Base-by-base conservation (phyloP, 257 asterid species). In the Jacaranda copaia region DNA sequence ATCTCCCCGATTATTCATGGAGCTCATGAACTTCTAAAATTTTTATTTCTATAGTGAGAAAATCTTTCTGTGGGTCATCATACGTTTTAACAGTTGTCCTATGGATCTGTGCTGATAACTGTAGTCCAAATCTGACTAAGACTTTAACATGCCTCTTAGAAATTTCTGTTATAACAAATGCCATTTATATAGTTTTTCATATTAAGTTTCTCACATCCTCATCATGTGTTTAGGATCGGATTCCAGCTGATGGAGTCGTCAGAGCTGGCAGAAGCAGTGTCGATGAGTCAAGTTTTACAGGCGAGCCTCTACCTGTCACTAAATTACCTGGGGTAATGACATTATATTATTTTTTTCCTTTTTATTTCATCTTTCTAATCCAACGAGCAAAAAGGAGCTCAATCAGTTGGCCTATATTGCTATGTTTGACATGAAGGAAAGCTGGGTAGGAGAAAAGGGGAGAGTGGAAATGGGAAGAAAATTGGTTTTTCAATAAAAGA, bases 221-320 rank as follows among this genome's bases (percentile, higher is more conserved):
- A n/a, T 53, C 72, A 45, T 75, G 52, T 69, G 76, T 77, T 80
- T 80, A 96, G 99, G 99, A 96, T 78, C 96, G 99, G 65, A 88
- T 96, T 80, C 98, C 99, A 32, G 99, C 99, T 77, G 99, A 96
- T 89, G 99, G 99, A 75, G 84, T 93, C 20, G 97, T 96, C 68
- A 85, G 73, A 75, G 84, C 87, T 35, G 99, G 99, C 81, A 89
- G 99, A 89, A 96, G 98, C 90, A 90, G 93, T 69, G 97, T 93
- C 60, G 99, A 96, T 8, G 99, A 96, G 87, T 96, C 99, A 77
- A 96, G 97, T 82, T 91, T 96, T 82, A 91, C 98, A 5, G 99
- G 99, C 83, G 99, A 96, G 82, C 97, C 98, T 64, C 82, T 96
- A 60, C 99, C 99, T 18, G 96, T 93, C 75, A 87, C 97, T 38